A percentile compares a stretch with the other conserved stretches of the same genome.
phyloP scores from a whole-genome alignment of 179 eudicot genomes.

The Sideroxylon spinosum region DNA sequence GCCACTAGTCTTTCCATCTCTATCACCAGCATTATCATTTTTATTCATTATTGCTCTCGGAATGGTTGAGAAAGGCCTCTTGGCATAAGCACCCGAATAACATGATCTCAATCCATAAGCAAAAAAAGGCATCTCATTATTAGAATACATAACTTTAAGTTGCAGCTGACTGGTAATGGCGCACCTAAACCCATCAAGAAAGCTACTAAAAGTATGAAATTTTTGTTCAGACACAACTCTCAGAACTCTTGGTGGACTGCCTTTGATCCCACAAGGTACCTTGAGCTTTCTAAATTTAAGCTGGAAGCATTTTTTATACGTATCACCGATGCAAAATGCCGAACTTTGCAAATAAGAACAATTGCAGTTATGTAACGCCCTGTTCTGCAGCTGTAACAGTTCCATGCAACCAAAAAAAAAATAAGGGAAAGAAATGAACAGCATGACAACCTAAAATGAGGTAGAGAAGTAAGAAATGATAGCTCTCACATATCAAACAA shows the following conservation, averaged over 20 bases:
- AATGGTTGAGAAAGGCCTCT: slow-evolving; percentile 43
- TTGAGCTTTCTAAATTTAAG: slow-evolving; percentile 32
- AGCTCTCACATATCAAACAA: not conserved
- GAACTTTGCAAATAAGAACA: slow-evolving; percentile 24
- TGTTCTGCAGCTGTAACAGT: slow-evolving; percentile 34
- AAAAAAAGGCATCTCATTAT: slow-evolving; percentile 22
- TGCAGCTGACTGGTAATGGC: slow-evolving; percentile 23
- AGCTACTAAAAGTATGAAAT: slow-evolving; percentile 23
- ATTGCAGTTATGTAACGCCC: slow-evolving; percentile 27
- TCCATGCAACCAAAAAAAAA: not conserved
- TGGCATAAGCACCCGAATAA: slow-evolving; percentile 29
- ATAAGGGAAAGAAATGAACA: not conserved
- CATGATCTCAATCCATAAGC: slow-evolving; percentile 27
- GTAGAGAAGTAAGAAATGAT: not conserved
- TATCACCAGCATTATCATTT: slow-evolving; percentile 22
- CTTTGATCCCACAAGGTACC: slow-evolving; percentile 26
- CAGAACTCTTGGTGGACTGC: slow-evolving; percentile 28
- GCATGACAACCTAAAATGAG: not conserved
- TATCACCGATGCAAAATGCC: slow-evolving; percentile 18
- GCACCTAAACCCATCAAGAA: slow-evolving; percentile 27
- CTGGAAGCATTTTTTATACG: slow-evolving; percentile 32
- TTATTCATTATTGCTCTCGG: slow-evolving; percentile 24
- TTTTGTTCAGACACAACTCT: slow-evolving; percentile 20
- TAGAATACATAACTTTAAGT: slow-evolving; percentile 29
- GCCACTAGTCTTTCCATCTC: slow-evolving; percentile 26